Evolutionary conservation across 768 basidiomycete genomes (phyloP).

Genomic region (Boletus reticuloceps): DNA sequence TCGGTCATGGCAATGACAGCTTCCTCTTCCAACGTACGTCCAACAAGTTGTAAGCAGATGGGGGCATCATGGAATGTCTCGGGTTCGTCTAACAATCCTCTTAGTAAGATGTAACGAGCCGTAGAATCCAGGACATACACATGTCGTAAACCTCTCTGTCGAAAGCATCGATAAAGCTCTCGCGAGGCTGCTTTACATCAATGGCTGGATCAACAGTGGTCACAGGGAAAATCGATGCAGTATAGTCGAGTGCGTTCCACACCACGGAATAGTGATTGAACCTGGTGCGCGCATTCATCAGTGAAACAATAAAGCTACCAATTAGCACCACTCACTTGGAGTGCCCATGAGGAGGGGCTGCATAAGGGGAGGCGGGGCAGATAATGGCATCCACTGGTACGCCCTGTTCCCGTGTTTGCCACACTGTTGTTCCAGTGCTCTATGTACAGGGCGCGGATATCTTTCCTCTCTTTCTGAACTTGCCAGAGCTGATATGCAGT

Average conservation of each 20-base stretch:
- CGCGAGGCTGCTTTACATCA: conserved; percentile 45
- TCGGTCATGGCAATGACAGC: conserved; percentile 68
- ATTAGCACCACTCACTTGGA: conserved; percentile 39
- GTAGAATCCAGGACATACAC: conserved; percentile 42
- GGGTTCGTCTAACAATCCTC: conserved; percentile 50
- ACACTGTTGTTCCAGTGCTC: conserved; percentile 60
- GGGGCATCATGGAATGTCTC: conserved; percentile 55
- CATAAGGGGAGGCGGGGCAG: conserved; percentile 55
- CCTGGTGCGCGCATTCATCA: conserved; percentile 29
- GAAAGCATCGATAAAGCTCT: conserved; percentile 43
- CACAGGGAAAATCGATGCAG: conserved; percentile 62
- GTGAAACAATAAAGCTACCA: not conserved
- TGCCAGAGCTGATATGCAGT: conserved; percentile 70
- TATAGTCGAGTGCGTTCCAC: conserved; percentile 68
- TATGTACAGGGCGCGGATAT: conserved; percentile 54
- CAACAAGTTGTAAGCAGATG: conserved; percentile 63
- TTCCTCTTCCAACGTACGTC: conserved; percentile 72
- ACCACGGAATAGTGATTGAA: conserved; percentile 52
- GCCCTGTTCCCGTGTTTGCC: conserved; percentile 55
- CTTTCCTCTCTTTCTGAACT: conserved; percentile 46
- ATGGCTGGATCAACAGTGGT: conserved; percentile 52
- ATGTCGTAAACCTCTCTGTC: conserved; percentile 52
- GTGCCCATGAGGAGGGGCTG: conserved; percentile 62
- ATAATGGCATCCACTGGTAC: conserved; percentile 79
- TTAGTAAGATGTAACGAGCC: not conserved